Conservation (phyloP, 2,329 filamentous ascomycete species). For the Colletotrichum sp. region DNA sequence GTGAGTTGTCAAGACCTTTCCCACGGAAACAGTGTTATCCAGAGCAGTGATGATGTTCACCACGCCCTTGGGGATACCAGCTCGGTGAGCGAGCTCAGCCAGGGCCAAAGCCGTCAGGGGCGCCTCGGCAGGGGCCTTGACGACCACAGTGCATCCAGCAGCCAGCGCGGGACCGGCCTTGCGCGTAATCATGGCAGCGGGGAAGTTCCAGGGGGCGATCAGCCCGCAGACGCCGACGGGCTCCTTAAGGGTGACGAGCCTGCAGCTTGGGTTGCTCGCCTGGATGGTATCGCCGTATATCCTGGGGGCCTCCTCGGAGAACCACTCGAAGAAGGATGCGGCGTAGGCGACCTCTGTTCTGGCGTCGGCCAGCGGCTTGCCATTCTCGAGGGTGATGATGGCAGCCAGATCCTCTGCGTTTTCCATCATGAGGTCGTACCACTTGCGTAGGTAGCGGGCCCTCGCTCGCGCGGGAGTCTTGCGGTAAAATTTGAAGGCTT, state of each 20-base stretch:
- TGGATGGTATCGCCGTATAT: conserved; percentile 65
- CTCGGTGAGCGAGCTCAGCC: conserved; percentile 72
- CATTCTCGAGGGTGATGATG: conserved; percentile 75
- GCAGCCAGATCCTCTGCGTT: conserved; percentile 70
- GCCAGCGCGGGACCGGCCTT: conserved; percentile 77
- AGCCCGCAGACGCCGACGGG: conserved; percentile 78
- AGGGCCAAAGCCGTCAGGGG: conserved; percentile 70
- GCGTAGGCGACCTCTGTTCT: conserved; percentile 63
- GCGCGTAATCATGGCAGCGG: conserved; percentile 57
- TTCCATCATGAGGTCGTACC: conserved; percentile 71
- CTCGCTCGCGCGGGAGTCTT: conserved; percentile 65
- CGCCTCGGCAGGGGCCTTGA: conserved; percentile 73
- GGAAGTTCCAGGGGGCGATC: conserved; percentile 82
- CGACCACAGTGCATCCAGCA: conserved; percentile 67
- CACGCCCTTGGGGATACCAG: conserved; percentile 80
- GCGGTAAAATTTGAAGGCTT: conserved; percentile 67
- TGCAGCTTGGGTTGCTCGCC: conserved; percentile 63
- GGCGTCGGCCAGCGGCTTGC: conserved; percentile 69
- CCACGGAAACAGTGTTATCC: conserved; percentile 42
- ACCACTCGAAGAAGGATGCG: conserved; percentile 68
- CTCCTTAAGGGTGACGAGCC: conserved; percentile 67
- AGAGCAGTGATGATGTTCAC: conserved; percentile 76
- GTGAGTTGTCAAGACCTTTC: conserved; percentile 72
- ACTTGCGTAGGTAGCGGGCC: conserved; percentile 64
- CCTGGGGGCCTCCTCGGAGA: conserved; percentile 67